A percentile compares a stretch with the other conserved stretches of the same genome.
Evolutionary conservation across 2,329 filamentous ascomycete species (phyloP).

Genomic region (Aureobasidium sp.): DNA sequence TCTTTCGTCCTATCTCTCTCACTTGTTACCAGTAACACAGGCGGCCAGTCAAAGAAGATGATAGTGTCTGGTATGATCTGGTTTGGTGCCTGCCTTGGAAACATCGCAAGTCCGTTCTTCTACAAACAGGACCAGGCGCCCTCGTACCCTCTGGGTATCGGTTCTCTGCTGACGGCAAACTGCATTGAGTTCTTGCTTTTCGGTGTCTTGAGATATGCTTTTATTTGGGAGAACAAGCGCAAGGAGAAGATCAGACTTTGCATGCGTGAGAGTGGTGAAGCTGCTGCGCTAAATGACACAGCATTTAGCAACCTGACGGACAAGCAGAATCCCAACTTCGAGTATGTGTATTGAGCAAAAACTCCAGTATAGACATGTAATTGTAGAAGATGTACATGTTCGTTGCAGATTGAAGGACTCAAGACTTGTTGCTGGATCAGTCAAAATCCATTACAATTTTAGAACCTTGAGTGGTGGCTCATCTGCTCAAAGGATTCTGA

Average conservation of each 20-base stretch:
- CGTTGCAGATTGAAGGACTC: neutral
- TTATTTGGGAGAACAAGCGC: slow-evolving; percentile 1
- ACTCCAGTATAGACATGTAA: neutral
- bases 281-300: neutral
- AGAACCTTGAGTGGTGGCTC: no score
- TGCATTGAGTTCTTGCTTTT: slow-evolving; percentile 3
- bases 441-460: neutral
- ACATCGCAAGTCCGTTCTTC: slow-evolving; percentile 22
- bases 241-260: neutral
- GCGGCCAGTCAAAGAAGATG: slow-evolving; percentile 39
- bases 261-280: slow-evolving; percentile 4
- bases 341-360: slow-evolving; percentile 14
- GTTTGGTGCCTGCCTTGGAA: slow-evolving; percentile 31
- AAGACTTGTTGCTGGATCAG: no score
- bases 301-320: slow-evolving; percentile 15
- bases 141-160: neutral
- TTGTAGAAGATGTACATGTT: neutral
- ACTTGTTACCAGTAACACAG: slow-evolving; percentile 45
- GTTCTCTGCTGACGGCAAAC: neutral
- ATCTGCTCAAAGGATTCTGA: no score
- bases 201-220: neutral
- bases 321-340: slow-evolving; percentile 17
- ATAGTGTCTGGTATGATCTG: slow-evolving; percentile 36
- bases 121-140: slow-evolving; percentile 8
- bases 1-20: slow-evolving; percentile 46